phyloP scores from a whole-genome alignment of 176 grass and related monocot genomes.

The Oryza officinalis region DNA sequence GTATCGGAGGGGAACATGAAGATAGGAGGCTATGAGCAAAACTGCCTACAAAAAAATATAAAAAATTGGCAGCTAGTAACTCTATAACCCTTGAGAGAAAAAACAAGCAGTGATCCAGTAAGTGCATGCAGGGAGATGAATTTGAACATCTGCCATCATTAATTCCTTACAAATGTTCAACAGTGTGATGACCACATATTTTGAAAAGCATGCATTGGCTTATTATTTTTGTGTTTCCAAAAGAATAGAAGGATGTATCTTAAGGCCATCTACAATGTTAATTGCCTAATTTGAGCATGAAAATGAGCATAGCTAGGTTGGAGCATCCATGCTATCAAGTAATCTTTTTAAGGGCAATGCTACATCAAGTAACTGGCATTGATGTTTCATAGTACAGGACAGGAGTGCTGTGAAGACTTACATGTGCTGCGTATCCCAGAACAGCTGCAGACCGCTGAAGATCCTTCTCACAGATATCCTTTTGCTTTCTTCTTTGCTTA shows the following conservation, averaged over 20 bases:
- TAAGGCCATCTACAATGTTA: not conserved
- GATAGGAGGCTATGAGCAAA: constrained; percentile 59
- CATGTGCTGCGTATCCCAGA: constrained; percentile 62
- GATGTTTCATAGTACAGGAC: not conserved
- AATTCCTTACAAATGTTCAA: not conserved
- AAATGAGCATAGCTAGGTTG: not conserved
- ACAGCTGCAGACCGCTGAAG: constrained; percentile 50
- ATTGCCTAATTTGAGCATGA: not conserved
- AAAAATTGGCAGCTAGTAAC: constrained; percentile 4
- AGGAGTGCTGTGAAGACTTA: constrained; percentile 15
- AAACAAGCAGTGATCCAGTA: not conserved
- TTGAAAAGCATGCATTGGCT: not conserved
- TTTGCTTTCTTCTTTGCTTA: constrained; percentile 32
- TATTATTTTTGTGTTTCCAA: not conserved
- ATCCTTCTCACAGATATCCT: constrained; percentile 24
- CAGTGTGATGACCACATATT: not conserved
- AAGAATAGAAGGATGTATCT: not conserved
- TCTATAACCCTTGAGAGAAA: not conserved
- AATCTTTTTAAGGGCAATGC: not conserved
- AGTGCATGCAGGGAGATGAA: not conserved
- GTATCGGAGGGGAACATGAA: constrained; percentile 59
- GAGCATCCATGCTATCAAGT: not conserved
- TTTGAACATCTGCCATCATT: not conserved
- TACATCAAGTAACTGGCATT: constrained; percentile 1
- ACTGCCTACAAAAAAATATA: constrained; percentile 53